A percentile compares a stretch with the other conserved stretches of the same genome.
Conservation (phyloP, 1,284 basidiomycete species). For the Trichosporon sp. region DNA sequence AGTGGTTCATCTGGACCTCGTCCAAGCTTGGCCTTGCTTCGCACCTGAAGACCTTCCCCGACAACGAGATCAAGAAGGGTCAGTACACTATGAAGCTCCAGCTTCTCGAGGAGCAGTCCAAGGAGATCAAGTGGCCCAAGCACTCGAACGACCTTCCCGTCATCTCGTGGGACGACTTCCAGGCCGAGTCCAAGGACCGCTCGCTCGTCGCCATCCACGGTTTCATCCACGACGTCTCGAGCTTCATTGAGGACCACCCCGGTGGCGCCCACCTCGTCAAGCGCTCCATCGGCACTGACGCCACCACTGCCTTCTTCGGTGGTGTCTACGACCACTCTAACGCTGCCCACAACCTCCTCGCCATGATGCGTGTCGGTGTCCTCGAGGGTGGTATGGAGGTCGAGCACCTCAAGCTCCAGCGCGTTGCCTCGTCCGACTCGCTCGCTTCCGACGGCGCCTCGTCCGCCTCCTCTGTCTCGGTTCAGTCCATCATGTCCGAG, state of each 20-base stretch:
- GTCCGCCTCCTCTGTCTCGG: conserved; percentile 43
- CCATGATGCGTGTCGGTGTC: conserved; percentile 87
- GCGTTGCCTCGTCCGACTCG: conserved; percentile 27
- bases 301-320: conserved; percentile 91
- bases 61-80: conserved; percentile 90
- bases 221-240: conserved; percentile 84
- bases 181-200: conserved; percentile 72
- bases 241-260: conserved; percentile 85
- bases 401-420: conserved; percentile 58
- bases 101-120: conserved; percentile 71
- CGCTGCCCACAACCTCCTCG: conserved; percentile 77
- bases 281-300: conserved; percentile 74
- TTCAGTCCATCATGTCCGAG: conserved; percentile 41
- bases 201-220: conserved; percentile 78
- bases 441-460: conserved; percentile 42
- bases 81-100: conserved; percentile 88
- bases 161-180: conserved; percentile 77
- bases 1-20: conserved; percentile 83
- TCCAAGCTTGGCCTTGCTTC: conserved; percentile 71
- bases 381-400: conserved; percentile 74
- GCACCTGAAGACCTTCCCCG: conserved; percentile 88
- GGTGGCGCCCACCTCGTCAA: conserved; percentile 72
- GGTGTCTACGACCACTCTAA: conserved; percentile 95
- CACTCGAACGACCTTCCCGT: conserved; percentile 69
- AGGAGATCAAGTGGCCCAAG: conserved; percentile 72